Evolutionary conservation across 2,329 filamentous ascomycete species (phyloP), one percentile per base, ranked within the genome.

Genomic region (Fusarium sp.): DNA sequence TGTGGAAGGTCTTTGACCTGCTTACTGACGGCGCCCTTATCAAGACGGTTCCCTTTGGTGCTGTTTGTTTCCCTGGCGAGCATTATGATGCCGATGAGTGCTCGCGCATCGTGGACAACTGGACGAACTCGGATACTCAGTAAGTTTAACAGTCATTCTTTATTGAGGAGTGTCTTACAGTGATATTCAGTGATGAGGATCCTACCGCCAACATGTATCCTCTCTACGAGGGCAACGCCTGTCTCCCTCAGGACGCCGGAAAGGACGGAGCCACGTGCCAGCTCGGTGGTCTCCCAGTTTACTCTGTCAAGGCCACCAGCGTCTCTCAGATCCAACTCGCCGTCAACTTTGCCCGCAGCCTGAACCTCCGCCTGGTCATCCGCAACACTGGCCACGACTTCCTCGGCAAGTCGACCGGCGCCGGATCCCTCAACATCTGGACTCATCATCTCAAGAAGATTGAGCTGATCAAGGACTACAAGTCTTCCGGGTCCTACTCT

Each of bases 401-500:
- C 77, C 79, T 82, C 24, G 90, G 90, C 57, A 88, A 88, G 62
- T 89, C 87, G 2, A 89, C 89, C 0, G 90, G 90, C 22, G 87
- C 86, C 34, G 90, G 90, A 5, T 83, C 87, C 1, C 79, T 91
- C 6, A 83, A 85, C 10, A 83, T 91, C 59, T 91, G 90, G 85
- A 90, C 86, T 13, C 89, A 90, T 70, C 79, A 85, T 73, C 83
- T 91, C 57, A 86, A 89, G 74, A 81, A 84, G 11, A 71, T 78
- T 20, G 56, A 78, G 65, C 62, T 78, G 29, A 60, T 79, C 31
- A 31, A 75, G 16, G 40, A 73, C 40, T 80, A 78, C 71, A 67
- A 77, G 69, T 72, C 78, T 13, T 37, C 65, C 3, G 70, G 69
- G 14, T 66, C 74, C 2, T 82, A 87, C 78, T 74, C 74, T 5